Base-by-base conservation (phyloP, 2,329 filamentous ascomycete species). In the Hirsutella minnesotensis region DNA sequence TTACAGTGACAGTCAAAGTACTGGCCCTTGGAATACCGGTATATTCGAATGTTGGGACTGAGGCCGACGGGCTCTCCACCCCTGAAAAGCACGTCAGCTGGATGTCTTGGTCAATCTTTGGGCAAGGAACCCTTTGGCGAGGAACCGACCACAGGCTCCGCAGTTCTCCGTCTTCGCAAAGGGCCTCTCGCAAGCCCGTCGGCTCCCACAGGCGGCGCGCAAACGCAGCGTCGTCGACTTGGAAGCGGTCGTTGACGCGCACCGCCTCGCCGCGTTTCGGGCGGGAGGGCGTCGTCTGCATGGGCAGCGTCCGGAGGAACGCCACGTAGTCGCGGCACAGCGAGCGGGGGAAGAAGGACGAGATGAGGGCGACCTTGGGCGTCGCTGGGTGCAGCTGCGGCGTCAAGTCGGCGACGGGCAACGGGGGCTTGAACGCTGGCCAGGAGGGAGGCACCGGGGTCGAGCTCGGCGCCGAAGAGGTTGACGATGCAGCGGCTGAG, bases 1-100 rank as follows among this genome's bases (percentile, higher is more conserved):
- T 54, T 74, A 90, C 86, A 95, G 60, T 95, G 90, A 53, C 86
- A 82, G 56, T 88, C 88, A 59, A 95, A 95, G 59, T 89, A 95
- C 58, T 95, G 88, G 0, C 86, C 86, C 50, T 82, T 77, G 1
- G 73, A 76, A 61, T 95, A 95, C 19, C 89, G 77, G 64, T 95
- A 95, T 24, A 95, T 77, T 29, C 90, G 74, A 43, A 95, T 94
- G 51, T 94, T 94, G 9, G 86, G 79, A 60, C 87, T 95, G 46
- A 95, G 64, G 0, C 88, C 88, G n/a, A 94, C 65, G 1, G 86
- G 78, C 40, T 87, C 74, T 22, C 88, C 88, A 44, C 85, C 87
- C 86, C 87, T 95, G 38, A 69, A 55, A 42, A 33, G 16, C 36
- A 40, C 44, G 40, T 20, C 40, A 38, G 8, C 20, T n/a, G n/a